Percentiles rank a stretch among this genome's conserved stretches.
These are phyloP conservation scores for Wickerhamomyces sp. DNA, from an alignment of 1,139 yeast species.

Conservation along the genomic window DNA sequence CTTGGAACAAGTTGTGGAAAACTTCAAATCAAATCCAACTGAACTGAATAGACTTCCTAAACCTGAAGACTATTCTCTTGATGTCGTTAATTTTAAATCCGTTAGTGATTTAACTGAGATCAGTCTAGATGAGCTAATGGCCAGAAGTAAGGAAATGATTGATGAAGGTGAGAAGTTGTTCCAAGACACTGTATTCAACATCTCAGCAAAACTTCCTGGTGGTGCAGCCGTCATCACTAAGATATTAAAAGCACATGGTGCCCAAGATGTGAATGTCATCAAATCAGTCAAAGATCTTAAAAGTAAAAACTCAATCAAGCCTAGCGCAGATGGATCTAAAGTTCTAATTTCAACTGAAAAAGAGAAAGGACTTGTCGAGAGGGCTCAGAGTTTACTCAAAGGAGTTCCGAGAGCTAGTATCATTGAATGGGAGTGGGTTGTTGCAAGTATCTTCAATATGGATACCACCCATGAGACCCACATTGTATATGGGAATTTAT, in stretches of 20 bases:
- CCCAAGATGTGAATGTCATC: slow-evolving; percentile 35
- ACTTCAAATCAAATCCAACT: slow-evolving; percentile 27
- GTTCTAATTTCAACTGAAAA: slow-evolving; percentile 30
- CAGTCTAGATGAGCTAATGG: slow-evolving; percentile 22
- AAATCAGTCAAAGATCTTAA: slow-evolving; percentile 27
- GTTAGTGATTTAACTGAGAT: slow-evolving; percentile 26
- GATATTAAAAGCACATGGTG: slow-evolving; percentile 66
- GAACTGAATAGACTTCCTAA: slow-evolving; percentile 26
- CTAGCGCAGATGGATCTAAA: slow-evolving; percentile 15
- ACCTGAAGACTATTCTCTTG: slow-evolving; percentile 27
- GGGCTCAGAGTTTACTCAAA: slow-evolving; percentile 33
- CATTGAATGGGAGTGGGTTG: slow-evolving; percentile 70
- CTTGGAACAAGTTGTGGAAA: slow-evolving; percentile 34
- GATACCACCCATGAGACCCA: slow-evolving; percentile 13
- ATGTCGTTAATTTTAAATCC: slow-evolving; percentile 27
- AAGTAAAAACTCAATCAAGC: slow-evolving; percentile 17
- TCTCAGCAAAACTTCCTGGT: slow-evolving; percentile 63
- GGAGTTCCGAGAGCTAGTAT: slow-evolving; percentile 27
- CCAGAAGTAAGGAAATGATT: slow-evolving; percentile 27
- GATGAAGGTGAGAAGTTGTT: slow-evolving; percentile 38
- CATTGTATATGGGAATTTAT: slow-evolving; percentile 4
- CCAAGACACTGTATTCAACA: slow-evolving; percentile 43
- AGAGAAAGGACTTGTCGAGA: slow-evolving; percentile 35
- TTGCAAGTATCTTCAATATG: slow-evolving; percentile 51
- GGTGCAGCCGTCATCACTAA: slow-evolving; percentile 56